phyloP scores from a whole-genome alignment of 305 asterid species.

The Ruellia speciosa region DNA sequence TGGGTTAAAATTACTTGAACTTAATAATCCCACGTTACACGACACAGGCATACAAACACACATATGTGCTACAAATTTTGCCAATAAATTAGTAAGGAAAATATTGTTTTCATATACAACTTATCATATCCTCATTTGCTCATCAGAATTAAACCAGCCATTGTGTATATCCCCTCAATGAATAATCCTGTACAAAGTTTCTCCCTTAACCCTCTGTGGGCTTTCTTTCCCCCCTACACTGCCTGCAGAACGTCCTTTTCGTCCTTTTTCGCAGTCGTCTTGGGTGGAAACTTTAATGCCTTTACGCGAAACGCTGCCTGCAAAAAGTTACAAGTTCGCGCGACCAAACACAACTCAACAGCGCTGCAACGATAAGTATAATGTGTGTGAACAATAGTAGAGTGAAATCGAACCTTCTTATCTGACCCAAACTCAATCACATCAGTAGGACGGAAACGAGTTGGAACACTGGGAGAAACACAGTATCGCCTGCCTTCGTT shows the following conservation, averaged over 20 bases:
- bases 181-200: constrained; percentile 40
- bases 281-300: constrained; percentile 50
- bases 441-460: constrained; percentile 75
- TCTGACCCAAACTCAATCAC: constrained; percentile 77
- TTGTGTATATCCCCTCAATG: constrained; percentile 7
- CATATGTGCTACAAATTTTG: too few species aligned
- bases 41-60: too few species aligned
- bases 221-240: constrained; percentile 25
- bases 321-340: background rate
- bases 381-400: too few species aligned
- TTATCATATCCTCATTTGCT: too few species aligned
- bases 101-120: too few species aligned
- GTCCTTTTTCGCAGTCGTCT: constrained; percentile 17
- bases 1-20: too few species aligned
- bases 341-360: background rate
- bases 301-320: constrained; percentile 76
- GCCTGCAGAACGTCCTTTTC: constrained; percentile 40
- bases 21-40: too few species aligned
- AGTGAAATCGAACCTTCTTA: constrained; percentile 37
- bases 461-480: constrained; percentile 56
- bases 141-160: background rate
- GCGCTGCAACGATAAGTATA: background rate
- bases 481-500: constrained; percentile 61
- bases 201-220: background rate
- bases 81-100: too few species aligned